Conservation (phyloP, 2,329 filamentous ascomycete genomes). For the Xylogone sp. region DNA sequence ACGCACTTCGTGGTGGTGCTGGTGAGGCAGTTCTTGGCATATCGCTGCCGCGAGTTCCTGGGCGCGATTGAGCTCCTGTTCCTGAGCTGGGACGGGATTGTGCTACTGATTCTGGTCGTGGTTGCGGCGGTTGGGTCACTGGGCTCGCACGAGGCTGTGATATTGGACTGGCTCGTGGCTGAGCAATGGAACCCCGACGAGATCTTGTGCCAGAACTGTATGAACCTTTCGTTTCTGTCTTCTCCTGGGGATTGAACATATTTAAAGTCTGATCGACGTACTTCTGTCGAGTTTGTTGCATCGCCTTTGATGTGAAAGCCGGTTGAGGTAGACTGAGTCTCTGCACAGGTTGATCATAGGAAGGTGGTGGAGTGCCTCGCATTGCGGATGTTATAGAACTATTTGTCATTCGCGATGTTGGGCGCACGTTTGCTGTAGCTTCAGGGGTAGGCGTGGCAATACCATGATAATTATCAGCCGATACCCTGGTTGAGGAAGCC, state of each 20-base stretch:
- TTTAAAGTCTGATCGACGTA: slow-evolving; percentile 79
- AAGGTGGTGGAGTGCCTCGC: slow-evolving; percentile 78
- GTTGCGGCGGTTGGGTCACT: neutral
- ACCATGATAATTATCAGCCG: slow-evolving; percentile 95
- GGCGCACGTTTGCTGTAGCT: slow-evolving; percentile 36
- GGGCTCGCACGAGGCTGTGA: slow-evolving; percentile 20
- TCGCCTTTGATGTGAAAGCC: slow-evolving; percentile 87
- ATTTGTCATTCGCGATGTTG: slow-evolving; percentile 34
- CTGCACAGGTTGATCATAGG: slow-evolving; percentile 73
- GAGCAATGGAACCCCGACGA: slow-evolving; percentile 36
- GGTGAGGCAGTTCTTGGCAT: slow-evolving; percentile 63
- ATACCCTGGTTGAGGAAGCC: slow-evolving; percentile 75
- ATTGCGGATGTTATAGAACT: slow-evolving; percentile 50
- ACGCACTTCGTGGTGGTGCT: slow-evolving; percentile 44
- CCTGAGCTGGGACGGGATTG: slow-evolving; percentile 17
- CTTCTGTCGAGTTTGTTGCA: slow-evolving; percentile 92
- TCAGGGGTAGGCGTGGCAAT: slow-evolving; percentile 75
- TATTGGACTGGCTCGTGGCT: slow-evolving; percentile 16
- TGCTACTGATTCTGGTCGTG: neutral
- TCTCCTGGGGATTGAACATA: slow-evolving; percentile 55
- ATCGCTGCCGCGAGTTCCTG: slow-evolving; percentile 56
- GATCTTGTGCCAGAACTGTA: slow-evolving; percentile 37
- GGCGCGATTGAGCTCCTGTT: slow-evolving; percentile 43
- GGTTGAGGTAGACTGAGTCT: slow-evolving; percentile 85
- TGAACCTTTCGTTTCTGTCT: slow-evolving; percentile 25